Percentiles rank a stretch among this genome's conserved stretches.
phyloP scores from a whole-genome alignment of 371 early-diverging fungal species.

The Syncephalastrum contaminatum region DNA sequence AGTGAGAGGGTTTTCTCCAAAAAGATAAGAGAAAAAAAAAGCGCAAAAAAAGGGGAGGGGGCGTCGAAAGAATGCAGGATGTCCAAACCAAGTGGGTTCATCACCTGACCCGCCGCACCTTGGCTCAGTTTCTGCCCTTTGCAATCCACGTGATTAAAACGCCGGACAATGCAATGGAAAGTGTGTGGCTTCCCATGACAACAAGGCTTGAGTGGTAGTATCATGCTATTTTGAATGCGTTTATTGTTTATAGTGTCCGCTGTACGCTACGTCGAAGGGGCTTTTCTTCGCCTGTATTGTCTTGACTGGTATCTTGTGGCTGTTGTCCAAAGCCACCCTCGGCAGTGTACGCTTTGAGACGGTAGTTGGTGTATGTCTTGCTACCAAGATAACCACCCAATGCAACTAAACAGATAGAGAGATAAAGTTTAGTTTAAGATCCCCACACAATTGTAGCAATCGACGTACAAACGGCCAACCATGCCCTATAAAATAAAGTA shows the following conservation, averaged over 20 bases:
- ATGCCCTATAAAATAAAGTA: slow-evolving; percentile 9
- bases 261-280: slow-evolving; percentile 23
- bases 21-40: slow-evolving; percentile 3
- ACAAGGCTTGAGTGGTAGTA: background rate
- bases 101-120: too few species aligned
- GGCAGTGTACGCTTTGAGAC: slow-evolving; percentile 17
- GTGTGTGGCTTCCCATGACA: background rate
- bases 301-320: background rate
- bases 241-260: slow-evolving; percentile 13
- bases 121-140: background rate
- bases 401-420: slow-evolving; percentile 12
- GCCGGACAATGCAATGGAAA: background rate
- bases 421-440: background rate
- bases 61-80: slow-evolving; percentile 1
- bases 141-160: background rate
- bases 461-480: slow-evolving; percentile 16
- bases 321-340: slow-evolving; percentile 11
- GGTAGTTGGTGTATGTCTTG: slow-evolving; percentile 18
- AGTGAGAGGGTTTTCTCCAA: background rate
- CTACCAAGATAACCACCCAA: slow-evolving; percentile 23
- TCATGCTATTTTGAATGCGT: background rate
- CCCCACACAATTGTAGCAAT: background rate
- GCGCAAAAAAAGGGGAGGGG: slow-evolving; percentile 7
- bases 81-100: slow-evolving; percentile 2
- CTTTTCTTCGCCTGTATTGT: slow-evolving; percentile 4